Base-by-base conservation (phyloP, 257 asterid species). In the Verbena officinalis region DNA sequence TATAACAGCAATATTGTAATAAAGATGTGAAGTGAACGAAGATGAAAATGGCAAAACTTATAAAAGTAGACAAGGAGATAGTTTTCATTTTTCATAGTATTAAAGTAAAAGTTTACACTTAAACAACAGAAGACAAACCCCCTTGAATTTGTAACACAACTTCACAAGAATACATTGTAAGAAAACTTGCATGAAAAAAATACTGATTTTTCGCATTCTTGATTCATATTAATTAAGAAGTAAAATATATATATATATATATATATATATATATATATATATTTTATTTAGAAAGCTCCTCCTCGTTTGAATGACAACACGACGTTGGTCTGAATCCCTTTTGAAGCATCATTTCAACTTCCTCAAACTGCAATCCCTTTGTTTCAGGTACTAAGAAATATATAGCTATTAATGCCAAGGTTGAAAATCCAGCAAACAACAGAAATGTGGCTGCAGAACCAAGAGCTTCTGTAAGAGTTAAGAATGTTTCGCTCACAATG, bases 341-440 rank as follows among this genome's bases (percentile, higher is more conserved):
- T 61, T 77, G 72, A 16, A 86, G 80, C 91, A 86, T 75, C 75
- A 68, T 82, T 61, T 88, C 92, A 5, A 88, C 84, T 65, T 81
- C 82, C 77, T 88, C 96, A 27, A 86, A 73, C 59, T 70, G 86
- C 80, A 88, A 4, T 9, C 92, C 96, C 71, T 86, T 88, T 3
- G 95, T 88, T 65, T 88, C 95, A 0, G 96, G 96, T 6, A 86
- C 92, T 0, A 84, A 39, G 67, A 86, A 77, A 55, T 59, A 86
- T 38, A 88, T 82, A 11, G 84, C 85, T n/a, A 82, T n/a, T 0
- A 86, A 76, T 9, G 85, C 95, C 2, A 80, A 8, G 0, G 71
- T 39, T 0, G 92, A 78, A 44, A 88, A 78, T 36, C 90, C 92
- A 9, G 95, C 96, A 48, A 88, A 86, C 73, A 88, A 39, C 11